A percentile compares a stretch with the other conserved stretches of the same genome.
Evolutionary conservation across 1,139 yeast species (phyloP).

Genomic region (Taphrina wiesneri): DNA sequence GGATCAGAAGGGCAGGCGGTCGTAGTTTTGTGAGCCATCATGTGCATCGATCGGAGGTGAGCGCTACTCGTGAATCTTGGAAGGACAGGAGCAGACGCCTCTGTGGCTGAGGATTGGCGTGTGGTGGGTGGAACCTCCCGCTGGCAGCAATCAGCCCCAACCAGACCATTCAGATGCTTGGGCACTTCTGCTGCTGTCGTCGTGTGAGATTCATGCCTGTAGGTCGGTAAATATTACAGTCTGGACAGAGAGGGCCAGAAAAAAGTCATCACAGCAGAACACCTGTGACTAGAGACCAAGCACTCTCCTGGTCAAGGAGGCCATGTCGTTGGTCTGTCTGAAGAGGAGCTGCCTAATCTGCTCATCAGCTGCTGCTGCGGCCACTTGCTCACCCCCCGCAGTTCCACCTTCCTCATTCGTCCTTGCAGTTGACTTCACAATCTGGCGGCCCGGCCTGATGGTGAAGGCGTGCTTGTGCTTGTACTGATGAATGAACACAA

Average conservation of each 20-base stretch:
- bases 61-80: background rate
- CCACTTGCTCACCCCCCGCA: background rate
- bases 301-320: slow-evolving; percentile 8
- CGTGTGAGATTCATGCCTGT: too few species aligned
- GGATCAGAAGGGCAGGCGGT: background rate
- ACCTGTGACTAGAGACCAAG: slow-evolving; percentile 1
- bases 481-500: slow-evolving; percentile 20
- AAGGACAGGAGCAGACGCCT: background rate
- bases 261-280: too few species aligned
- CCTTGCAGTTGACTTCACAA: background rate
- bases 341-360: background rate
- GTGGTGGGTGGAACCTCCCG: background rate
- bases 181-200: too few species aligned
- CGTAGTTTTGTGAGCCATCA: background rate
- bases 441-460: slow-evolving; percentile 17
- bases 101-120: background rate
- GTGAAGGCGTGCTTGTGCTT: slow-evolving; percentile 19
- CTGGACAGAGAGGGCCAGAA: too few species aligned
- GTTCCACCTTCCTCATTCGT: background rate
- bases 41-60: background rate
- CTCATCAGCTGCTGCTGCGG: background rate
- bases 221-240: too few species aligned
- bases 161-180: too few species aligned
- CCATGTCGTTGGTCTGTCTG: slow-evolving; percentile 8
- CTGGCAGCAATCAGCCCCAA: too few species aligned